Conservation (phyloP, 441 rosid genomes). For the Populus hybrid region DNA sequence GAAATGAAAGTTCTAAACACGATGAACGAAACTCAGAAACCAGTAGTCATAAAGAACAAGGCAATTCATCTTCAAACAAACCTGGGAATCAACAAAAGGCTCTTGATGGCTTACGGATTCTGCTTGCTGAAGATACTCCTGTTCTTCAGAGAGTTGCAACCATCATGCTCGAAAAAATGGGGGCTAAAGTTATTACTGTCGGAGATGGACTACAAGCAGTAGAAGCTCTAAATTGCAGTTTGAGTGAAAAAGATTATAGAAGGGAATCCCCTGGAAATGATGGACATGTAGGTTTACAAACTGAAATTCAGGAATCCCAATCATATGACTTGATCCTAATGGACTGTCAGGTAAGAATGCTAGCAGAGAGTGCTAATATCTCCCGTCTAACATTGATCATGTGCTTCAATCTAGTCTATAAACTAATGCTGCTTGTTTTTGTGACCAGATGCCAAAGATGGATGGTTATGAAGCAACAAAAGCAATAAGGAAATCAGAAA, state of each 20-base stretch:
- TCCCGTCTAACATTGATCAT: neutral
- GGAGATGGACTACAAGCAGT: constrained; percentile 93
- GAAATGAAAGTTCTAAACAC: constrained; percentile 16
- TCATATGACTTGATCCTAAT: constrained; percentile 81
- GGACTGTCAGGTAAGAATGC: constrained; percentile 86
- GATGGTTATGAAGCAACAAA: constrained; percentile 97
- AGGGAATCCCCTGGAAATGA: constrained; percentile 32
- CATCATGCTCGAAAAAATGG: constrained; percentile 88
- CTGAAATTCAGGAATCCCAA: constrained; percentile 26
- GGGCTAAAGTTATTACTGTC: constrained; percentile 75
- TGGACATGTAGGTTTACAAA: constrained; percentile 17
- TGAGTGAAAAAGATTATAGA: constrained; percentile 18
- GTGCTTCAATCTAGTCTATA: neutral
- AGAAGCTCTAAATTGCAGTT: constrained; percentile 50
- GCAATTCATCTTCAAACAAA: constrained; percentile 34
- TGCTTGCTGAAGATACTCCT: constrained; percentile 95
- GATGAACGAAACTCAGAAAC: constrained; percentile 27
- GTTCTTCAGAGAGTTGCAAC: constrained; percentile 95
- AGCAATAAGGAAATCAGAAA: constrained; percentile 74
- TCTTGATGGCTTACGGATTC: constrained; percentile 64
- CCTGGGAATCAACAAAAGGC: constrained; percentile 43
- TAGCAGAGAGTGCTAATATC: neutral
- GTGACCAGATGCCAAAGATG: constrained; percentile 91
- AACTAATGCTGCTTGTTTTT: neutral
- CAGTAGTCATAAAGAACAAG: constrained; percentile 31